These are phyloP conservation scores for Geotrichum macrosporum DNA, from an alignment of 1,139 yeast genomes.

Conservation along the genomic window DNA sequence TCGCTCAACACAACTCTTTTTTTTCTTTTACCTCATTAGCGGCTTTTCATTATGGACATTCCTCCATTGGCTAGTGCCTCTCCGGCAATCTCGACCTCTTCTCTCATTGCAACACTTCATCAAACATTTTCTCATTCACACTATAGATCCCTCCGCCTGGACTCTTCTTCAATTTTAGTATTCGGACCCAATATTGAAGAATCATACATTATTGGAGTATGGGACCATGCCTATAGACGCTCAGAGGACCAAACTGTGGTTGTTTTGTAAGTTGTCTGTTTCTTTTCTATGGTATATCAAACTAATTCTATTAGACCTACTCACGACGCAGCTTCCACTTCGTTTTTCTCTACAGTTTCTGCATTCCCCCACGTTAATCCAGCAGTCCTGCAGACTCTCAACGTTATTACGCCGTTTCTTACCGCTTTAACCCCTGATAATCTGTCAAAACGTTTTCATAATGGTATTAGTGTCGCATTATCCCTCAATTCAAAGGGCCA, in stretches of 20 bases:
- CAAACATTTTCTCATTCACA: constrained; percentile 35
- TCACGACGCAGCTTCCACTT: constrained; percentile 23
- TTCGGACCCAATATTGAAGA: constrained; percentile 37
- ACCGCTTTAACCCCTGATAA: constrained; percentile 40
- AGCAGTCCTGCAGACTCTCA: constrained; percentile 37
- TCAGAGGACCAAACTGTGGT: constrained; percentile 42
- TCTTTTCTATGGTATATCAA: not conserved
- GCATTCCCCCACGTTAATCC: constrained; percentile 38
- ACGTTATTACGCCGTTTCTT: constrained; percentile 40
- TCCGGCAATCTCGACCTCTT: constrained; percentile 37
- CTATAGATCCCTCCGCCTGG: constrained; percentile 34
- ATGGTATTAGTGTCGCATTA: constrained; percentile 36
- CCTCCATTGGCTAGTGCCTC: constrained; percentile 34
- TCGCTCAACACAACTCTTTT: too few species aligned
- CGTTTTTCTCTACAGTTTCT: constrained; percentile 33
- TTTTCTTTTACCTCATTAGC: too few species aligned
- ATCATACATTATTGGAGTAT: constrained; percentile 35
- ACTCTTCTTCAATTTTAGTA: constrained; percentile 35
- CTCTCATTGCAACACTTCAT: constrained; percentile 38
- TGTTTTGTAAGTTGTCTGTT: constrained; percentile 31
- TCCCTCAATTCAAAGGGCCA: constrained; percentile 37
- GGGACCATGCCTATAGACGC: constrained; percentile 42
- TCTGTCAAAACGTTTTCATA: constrained; percentile 38
- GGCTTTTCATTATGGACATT: constrained; percentile 33
- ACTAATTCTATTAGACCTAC: constrained; percentile 23